Evolutionary conservation across 2,329 filamentous ascomycete genomes (phyloP).

Genomic region (Aureobasidium sp.): DNA sequence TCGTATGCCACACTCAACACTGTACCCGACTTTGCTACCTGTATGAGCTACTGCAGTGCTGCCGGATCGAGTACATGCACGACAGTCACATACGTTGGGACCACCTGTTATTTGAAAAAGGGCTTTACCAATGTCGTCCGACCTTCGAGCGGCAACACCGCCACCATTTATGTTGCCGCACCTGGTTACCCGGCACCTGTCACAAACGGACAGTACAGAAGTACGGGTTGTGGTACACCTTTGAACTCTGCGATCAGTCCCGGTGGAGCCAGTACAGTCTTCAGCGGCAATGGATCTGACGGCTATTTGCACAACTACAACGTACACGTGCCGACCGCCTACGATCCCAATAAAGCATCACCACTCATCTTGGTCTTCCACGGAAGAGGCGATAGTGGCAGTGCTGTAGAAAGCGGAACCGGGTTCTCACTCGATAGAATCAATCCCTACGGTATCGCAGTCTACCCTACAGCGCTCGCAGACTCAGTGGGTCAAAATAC

Average conservation of each 20-base stretch:
- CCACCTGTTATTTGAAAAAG: slow-evolving; percentile 3
- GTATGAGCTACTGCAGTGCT: slow-evolving; percentile 3
- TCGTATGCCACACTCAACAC: not conserved
- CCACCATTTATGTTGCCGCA: not conserved
- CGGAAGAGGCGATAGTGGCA: slow-evolving; percentile 30
- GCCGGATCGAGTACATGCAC: not conserved
- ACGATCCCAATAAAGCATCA: slow-evolving; percentile 28
- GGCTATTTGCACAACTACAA: slow-evolving; percentile 28
- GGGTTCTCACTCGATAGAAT: slow-evolving; percentile 37
- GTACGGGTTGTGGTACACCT: slow-evolving; percentile 18
- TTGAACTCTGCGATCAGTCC: slow-evolving; percentile 16
- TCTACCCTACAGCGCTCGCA: slow-evolving; percentile 37
- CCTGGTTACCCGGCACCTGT: slow-evolving; percentile 12
- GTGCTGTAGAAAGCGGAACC: slow-evolving; percentile 33
- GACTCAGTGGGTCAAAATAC: not conserved
- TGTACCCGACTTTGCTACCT: not conserved
- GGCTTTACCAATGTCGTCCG: not conserved
- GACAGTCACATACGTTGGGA: not conserved
- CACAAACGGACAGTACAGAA: slow-evolving; percentile 15
- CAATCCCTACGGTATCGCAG: slow-evolving; percentile 35
- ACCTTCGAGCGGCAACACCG: not conserved
- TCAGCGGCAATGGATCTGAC: slow-evolving; percentile 13
- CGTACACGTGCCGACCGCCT: slow-evolving; percentile 31
- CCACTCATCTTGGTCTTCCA: slow-evolving; percentile 43
- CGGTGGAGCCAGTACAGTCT: slow-evolving; percentile 16